Percentiles rank a stretch among this genome's conserved stretches.
Evolutionary conservation across 306 rosid species (phyloP).

Genomic region (Sicyos edulis): DNA sequence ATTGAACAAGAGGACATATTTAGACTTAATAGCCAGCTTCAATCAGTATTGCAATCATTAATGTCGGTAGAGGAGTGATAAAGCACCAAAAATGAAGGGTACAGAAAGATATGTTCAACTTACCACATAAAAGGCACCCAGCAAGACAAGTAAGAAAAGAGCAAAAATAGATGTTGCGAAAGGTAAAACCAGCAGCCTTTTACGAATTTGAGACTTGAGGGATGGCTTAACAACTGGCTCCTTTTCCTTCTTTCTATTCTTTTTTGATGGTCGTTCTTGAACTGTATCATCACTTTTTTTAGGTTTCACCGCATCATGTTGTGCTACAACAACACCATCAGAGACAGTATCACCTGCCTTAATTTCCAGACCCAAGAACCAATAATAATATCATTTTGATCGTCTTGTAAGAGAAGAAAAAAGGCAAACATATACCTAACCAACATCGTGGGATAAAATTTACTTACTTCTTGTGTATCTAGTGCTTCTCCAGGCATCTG

Average conservation of each 20-base stretch:
- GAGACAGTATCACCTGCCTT: conserved; percentile 62
- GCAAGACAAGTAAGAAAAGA: conserved; percentile 67
- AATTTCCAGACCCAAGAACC: conserved; percentile 27
- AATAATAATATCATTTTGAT: conserved; percentile 13
- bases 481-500: conserved; percentile 59
- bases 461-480: conserved; percentile 39
- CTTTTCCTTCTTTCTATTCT: conserved; percentile 73
- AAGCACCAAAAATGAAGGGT: not conserved
- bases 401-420: conserved; percentile 13
- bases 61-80: not conserved
- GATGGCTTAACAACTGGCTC: conserved; percentile 70
- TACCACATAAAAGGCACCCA: conserved; percentile 99
- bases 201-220: conserved; percentile 49
- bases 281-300: conserved; percentile 54
- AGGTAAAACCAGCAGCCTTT: conserved; percentile 92
- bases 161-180: conserved; percentile 75
- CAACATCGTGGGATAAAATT: conserved; percentile 23
- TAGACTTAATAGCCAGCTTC: not conserved
- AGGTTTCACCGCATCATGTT: conserved; percentile 49
- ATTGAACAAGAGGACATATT: not conserved
- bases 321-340: conserved; percentile 37
- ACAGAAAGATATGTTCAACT: conserved; percentile 21
- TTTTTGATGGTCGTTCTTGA: conserved; percentile 80
- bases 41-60: not conserved
- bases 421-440: not conserved